Percentiles rank a stretch among this genome's conserved stretches.
phyloP scores from a whole-genome alignment of 345 rosid species.

The Acer saccharum region DNA sequence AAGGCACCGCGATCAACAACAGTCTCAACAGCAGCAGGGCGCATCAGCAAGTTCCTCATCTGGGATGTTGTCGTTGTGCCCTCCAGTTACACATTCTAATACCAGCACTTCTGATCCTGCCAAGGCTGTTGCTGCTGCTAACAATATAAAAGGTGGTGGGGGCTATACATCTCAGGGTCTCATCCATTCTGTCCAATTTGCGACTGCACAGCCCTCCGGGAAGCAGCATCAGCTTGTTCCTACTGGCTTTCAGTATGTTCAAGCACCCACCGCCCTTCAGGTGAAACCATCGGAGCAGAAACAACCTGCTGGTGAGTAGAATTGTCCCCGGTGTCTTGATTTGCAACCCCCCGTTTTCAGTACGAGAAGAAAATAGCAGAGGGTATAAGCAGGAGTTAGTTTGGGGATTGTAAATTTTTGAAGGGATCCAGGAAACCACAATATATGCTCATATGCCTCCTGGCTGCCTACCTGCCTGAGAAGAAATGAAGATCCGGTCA shows the following conservation, averaged over 20 bases:
- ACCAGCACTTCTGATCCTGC: constrained; percentile 65
- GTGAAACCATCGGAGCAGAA: constrained; percentile 87
- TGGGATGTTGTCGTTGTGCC: constrained; percentile 53
- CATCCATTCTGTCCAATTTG: constrained; percentile 47
- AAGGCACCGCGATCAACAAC: constrained; percentile 66
- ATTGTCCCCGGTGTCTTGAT: constrained; percentile 3
- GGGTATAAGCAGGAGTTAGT: constrained; percentile 15
- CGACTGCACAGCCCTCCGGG: constrained; percentile 51
- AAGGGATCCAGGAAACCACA: constrained; percentile 17
- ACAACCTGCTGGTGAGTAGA: constrained; percentile 86
- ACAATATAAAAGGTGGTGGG: constrained; percentile 72
- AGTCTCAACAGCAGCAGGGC: constrained; percentile 39
- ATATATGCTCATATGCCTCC: constrained; percentile 2
- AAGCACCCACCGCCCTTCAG: constrained; percentile 61
- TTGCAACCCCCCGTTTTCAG: constrained; percentile 7
- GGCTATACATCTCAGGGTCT: constrained; percentile 44
- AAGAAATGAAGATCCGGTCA: constrained; percentile 8
- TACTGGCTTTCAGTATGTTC: constrained; percentile 64
- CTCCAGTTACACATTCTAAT: constrained; percentile 47
- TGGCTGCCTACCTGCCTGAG: constrained; percentile 28
- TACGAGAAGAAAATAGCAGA: neutral
- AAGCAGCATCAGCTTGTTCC: constrained; percentile 59
- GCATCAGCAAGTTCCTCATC: constrained; percentile 44
- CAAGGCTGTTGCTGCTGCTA: constrained; percentile 58
- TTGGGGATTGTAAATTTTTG: constrained; percentile 18